Percentiles rank a stretch among this genome's conserved stretches.
Evolutionary conservation across 1,284 basidiomycete species (phyloP).

Genomic region (Ustilago lituana): DNA sequence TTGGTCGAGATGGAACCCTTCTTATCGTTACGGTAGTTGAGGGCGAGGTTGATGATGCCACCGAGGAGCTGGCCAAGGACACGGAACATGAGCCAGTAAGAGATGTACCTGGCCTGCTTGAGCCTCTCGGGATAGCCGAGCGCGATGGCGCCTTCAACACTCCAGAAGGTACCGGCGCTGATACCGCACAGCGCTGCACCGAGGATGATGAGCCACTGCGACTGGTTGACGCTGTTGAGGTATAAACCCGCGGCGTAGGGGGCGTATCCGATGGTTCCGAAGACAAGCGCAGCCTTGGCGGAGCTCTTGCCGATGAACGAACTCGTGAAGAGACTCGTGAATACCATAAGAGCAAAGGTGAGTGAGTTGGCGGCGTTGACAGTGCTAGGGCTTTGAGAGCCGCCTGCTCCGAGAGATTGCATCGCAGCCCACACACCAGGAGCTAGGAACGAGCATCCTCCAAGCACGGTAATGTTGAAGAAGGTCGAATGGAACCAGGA

Average conservation of each 20-base stretch:
- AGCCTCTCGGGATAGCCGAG: constrained; percentile 64
- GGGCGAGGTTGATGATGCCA: constrained; percentile 67
- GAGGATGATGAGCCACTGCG: constrained; percentile 67
- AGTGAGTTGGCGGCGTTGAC: constrained; percentile 68
- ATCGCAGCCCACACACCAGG: constrained; percentile 67
- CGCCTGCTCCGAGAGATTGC: constrained; percentile 66
- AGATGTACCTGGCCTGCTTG: constrained; percentile 63
- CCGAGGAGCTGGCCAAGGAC: constrained; percentile 64
- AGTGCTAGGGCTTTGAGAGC: constrained; percentile 52
- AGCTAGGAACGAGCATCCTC: constrained; percentile 64
- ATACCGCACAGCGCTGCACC: constrained; percentile 68
- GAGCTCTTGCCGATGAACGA: constrained; percentile 57
- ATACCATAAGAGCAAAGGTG: constrained; percentile 67
- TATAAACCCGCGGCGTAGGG: constrained; percentile 67
- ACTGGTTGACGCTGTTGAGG: constrained; percentile 48
- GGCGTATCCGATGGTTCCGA: constrained; percentile 64
- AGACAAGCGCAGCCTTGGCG: constrained; percentile 59
- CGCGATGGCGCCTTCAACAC: constrained; percentile 47
- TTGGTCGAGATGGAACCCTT: constrained; percentile 64
- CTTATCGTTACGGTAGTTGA: constrained; percentile 61
- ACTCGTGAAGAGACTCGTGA: constrained; percentile 58
- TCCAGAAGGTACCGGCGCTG: constrained; percentile 67
- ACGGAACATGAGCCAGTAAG: constrained; percentile 67
- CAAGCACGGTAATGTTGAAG: constrained; percentile 64
- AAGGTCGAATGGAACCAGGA: constrained; percentile 54